Conservation (phyloP, 371 early-diverging fungal genomes). For the Mortierella sp. region DNA sequence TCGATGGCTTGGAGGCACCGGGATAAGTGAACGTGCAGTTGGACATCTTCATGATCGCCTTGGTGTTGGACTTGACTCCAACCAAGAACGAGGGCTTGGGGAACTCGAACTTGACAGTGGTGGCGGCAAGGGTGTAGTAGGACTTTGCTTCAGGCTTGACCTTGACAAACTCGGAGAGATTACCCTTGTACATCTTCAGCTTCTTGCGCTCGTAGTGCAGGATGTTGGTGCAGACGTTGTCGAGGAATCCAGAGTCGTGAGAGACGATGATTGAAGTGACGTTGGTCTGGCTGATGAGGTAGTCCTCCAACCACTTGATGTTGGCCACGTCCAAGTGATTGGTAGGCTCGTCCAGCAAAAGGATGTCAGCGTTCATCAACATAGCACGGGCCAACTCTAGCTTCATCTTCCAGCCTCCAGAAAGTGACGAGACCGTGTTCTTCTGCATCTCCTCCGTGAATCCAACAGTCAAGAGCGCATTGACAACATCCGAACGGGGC, state of each 20-base stretch:
- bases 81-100: constrained; percentile 80
- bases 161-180: constrained; percentile 72
- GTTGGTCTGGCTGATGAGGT: constrained; percentile 75
- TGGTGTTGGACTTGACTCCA: constrained; percentile 80
- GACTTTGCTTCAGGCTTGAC: constrained; percentile 68
- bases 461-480: constrained; percentile 70
- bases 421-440: constrained; percentile 71
- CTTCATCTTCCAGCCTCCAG: constrained; percentile 95
- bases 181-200: constrained; percentile 75
- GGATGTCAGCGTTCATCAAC: constrained; percentile 83
- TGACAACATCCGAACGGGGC: constrained; percentile 63
- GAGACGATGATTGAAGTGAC: constrained; percentile 91
- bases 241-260: constrained; percentile 89
- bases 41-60: constrained; percentile 80
- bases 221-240: constrained; percentile 86
- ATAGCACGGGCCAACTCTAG: constrained; percentile 86
- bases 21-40: constrained; percentile 78
- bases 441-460: constrained; percentile 72
- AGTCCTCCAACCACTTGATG: constrained; percentile 87
- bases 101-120: constrained; percentile 77
- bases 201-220: constrained; percentile 82
- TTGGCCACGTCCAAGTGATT: constrained; percentile 91
- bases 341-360: constrained; percentile 92
- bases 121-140: constrained; percentile 79
- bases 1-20: constrained; percentile 68